Evolutionary conservation across 345 rosid genomes (phyloP).

Genomic region (Orychophragmus violaceus): DNA sequence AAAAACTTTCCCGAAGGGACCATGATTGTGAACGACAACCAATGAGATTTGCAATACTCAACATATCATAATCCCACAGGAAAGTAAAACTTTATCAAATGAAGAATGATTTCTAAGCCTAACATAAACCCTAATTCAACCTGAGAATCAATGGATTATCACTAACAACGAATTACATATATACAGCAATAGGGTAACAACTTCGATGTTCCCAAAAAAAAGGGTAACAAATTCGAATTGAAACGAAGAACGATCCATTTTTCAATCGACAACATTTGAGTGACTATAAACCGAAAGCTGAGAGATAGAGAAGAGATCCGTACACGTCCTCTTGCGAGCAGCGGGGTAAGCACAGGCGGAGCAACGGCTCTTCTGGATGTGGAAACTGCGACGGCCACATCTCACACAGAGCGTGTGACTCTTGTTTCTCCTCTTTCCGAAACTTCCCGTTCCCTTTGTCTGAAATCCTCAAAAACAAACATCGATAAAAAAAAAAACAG

Average conservation of each 20-base stretch:
- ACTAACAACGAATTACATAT: too few relatives aligned
- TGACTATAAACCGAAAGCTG: not conserved
- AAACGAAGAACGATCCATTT: not conserved
- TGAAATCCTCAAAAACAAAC: slow-evolving; percentile 13
- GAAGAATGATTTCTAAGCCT: not conserved
- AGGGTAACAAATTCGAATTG: not conserved
- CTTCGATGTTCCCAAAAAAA: too few relatives aligned
- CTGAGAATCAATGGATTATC: too few relatives aligned
- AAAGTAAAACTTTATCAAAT: too few relatives aligned
- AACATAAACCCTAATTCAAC: too few relatives aligned
- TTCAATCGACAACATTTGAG: not conserved
- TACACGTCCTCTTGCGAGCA: slow-evolving; percentile 56
- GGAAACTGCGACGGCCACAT: slow-evolving; percentile 83
- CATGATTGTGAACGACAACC: too few relatives aligned
- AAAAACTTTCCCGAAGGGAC: too few relatives aligned
- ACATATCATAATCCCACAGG: too few relatives aligned
- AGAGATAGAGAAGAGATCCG: not conserved
- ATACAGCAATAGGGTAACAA: too few relatives aligned
- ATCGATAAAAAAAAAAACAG: not conserved
- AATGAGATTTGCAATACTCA: too few relatives aligned
- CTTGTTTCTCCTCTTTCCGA: slow-evolving; percentile 79
- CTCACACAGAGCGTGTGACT: slow-evolving; percentile 76
- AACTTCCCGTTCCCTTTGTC: slow-evolving; percentile 81
- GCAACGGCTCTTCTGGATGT: slow-evolving; percentile 78
- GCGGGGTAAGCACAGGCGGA: slow-evolving; percentile 70